These are phyloP conservation scores for Ustanciosporium gigantosporum DNA, from an alignment of 1,284 basidiomycete genomes.

Conservation along the genomic window DNA sequence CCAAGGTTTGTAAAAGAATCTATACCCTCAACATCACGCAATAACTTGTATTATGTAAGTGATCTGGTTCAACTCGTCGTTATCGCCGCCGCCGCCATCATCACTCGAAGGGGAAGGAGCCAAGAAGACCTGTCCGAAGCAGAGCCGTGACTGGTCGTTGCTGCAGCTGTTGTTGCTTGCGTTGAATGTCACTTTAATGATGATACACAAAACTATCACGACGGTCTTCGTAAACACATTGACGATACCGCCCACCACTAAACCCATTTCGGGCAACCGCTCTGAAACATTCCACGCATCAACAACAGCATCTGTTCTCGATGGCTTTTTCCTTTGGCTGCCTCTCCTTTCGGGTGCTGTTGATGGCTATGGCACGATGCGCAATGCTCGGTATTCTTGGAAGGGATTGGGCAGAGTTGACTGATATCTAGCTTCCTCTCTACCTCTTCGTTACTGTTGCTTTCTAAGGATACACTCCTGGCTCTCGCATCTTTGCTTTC, in stretches of 20 bases:
- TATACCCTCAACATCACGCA: neutral
- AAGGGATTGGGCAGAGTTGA: no score
- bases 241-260: constrained; percentile 56
- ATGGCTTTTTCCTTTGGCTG: neutral
- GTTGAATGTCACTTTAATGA: no score
- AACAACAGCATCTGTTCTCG: neutral
- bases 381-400: no score
- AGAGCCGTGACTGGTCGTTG: neutral
- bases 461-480: no score
- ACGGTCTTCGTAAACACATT: constrained; percentile 55
- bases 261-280: constrained; percentile 53
- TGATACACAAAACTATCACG: constrained; percentile 50
- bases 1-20: neutral
- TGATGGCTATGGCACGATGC: no score
- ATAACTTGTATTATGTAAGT: neutral
- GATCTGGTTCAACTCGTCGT: neutral
- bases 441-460: no score
- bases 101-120: neutral
- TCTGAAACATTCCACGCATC: constrained; percentile 21
- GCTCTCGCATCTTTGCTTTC: no score
- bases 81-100: neutral
- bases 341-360: no score
- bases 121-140: neutral
- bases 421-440: no score
- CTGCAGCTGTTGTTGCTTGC: no score